Evolutionary conservation across 1,284 basidiomycete species (phyloP), one percentile per base, ranked within the genome.

Genomic region (Polyporus tsugae): DNA sequence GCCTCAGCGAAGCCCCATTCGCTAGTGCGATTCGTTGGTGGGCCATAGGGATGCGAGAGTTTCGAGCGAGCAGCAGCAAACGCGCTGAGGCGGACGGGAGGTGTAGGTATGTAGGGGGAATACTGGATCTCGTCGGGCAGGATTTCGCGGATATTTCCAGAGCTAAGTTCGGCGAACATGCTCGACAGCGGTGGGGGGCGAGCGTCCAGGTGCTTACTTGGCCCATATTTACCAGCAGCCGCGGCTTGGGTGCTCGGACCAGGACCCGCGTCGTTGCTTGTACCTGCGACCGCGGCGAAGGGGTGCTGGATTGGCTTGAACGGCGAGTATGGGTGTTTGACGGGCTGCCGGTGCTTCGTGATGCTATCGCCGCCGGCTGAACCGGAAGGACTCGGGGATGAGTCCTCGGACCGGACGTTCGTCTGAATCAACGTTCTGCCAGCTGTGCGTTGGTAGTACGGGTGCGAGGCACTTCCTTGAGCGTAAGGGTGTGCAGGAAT

Each of bases 401-500:
- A 53, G 22, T 36, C 44, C 2, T 65, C 68, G 13, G 65, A 19
- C 35, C 63, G 62, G 19, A 64, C 62, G 10, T 59, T 59, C 19
- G 63, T 62, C 4, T 63, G 65, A 10, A 71, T 63, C 11, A 55
- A 69, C 9, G 68, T 68, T 7, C 62, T 62, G 4, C 69, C 65
- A 33, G 55, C 73, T 65, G 66, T 42, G 65, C 62, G 64, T 39
- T 72, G 62, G 64, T 72, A 72, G 60, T 72, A 74, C 10, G 72
- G 58, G 61, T 83, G 84, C n/a, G 68, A 57, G 41, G 79, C 64
- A 5, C 82, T 82, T 15, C 80, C 82, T 59, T 86, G 83, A 6
- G 87, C 88, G 75, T 91, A 91, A 1, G 89, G 88, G 77, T 91
- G 89, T 39, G 82, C 80, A 11, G 84, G 83, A 38, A 89, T 72